Percentiles rank a stretch among this genome's conserved stretches.
These are phyloP conservation scores for Collybia sordida DNA, from an alignment of 768 basidiomycete species.

Conservation along the genomic window DNA sequence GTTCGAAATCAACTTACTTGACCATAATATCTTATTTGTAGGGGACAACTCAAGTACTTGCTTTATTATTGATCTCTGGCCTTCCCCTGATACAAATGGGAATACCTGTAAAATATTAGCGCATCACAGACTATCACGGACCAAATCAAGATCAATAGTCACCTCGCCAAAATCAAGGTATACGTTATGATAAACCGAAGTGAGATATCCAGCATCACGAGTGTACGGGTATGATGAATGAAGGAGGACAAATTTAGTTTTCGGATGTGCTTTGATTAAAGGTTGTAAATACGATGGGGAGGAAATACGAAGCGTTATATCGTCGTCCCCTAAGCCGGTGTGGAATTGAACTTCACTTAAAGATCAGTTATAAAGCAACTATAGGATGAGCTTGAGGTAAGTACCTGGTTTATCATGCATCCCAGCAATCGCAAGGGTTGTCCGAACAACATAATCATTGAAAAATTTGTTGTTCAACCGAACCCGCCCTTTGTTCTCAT, in stretches of 20 bases:
- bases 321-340: slow-evolving; percentile 77
- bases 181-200: slow-evolving; percentile 70
- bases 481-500: slow-evolving; percentile 29
- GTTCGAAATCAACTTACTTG: slow-evolving; percentile 45
- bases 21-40: slow-evolving; percentile 81
- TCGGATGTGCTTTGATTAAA: slow-evolving; percentile 61
- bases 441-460: slow-evolving; percentile 67
- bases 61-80: slow-evolving; percentile 57
- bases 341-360: slow-evolving; percentile 74
- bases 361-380: background rate
- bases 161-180: slow-evolving; percentile 80
- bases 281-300: slow-evolving; percentile 70
- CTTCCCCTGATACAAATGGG: slow-evolving; percentile 60
- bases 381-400: background rate
- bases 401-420: slow-evolving; percentile 59
- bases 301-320: slow-evolving; percentile 55
- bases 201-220: slow-evolving; percentile 75
- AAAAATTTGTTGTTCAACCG: slow-evolving; percentile 60
- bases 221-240: slow-evolving; percentile 81
- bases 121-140: background rate
- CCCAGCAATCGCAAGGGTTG: slow-evolving; percentile 53
- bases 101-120: slow-evolving; percentile 45
- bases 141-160: slow-evolving; percentile 1
- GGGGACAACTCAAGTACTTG: slow-evolving; percentile 72
- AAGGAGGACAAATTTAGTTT: slow-evolving; percentile 63